phyloP scores from a whole-genome alignment of 768 basidiomycete genomes.

The Tricholoma sp. region DNA sequence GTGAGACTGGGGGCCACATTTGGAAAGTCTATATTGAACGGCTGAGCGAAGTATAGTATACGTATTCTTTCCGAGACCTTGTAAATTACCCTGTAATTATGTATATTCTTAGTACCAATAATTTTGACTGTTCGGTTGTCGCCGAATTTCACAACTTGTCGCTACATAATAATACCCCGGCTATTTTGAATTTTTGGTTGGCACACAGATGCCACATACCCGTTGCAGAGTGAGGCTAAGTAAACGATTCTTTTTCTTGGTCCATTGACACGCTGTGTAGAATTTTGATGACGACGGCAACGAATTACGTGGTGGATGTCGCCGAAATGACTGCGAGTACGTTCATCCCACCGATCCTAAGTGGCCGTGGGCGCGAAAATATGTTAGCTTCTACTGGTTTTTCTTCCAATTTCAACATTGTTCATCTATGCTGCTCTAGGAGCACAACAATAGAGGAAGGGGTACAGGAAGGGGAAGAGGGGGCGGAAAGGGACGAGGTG shows the following conservation, averaged over 20 bases:
- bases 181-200: no score
- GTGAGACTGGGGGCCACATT: constrained; percentile 60
- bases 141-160: no score
- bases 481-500: constrained; percentile 1
- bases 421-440: background rate
- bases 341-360: constrained; percentile 19
- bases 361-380: constrained; percentile 14
- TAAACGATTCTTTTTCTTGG: background rate
- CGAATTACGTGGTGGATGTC: constrained; percentile 13
- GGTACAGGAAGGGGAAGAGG: constrained; percentile 1
- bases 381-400: background rate
- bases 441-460: background rate
- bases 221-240: constrained; percentile 14
- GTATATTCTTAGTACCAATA: background rate
- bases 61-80: background rate
- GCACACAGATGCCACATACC: background rate
- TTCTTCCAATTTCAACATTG: background rate
- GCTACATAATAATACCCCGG: no score
- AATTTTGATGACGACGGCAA: constrained; percentile 18
- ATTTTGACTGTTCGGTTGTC: no score
- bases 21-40: constrained; percentile 71
- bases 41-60: constrained; percentile 14
- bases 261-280: constrained; percentile 8
- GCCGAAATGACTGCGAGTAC: constrained; percentile 14
- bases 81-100: background rate